Conservation (phyloP, 192 early-diverging fungal genomes). For the Kappamyces sp. region DNA sequence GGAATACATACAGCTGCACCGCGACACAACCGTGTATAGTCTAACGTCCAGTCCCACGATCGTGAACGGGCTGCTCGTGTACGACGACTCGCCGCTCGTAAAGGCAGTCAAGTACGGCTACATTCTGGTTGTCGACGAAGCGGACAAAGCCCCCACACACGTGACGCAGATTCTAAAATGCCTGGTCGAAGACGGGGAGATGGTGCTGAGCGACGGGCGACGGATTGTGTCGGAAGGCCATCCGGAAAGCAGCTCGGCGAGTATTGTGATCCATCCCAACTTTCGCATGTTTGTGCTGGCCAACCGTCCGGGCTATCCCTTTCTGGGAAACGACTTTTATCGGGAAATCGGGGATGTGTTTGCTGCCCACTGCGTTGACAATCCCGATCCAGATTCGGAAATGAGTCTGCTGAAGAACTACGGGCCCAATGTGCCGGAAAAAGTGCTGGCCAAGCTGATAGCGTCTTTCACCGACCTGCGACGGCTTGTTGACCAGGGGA, state of each 20-base stretch:
- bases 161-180: conserved; percentile 73
- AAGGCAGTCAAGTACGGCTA: conserved; percentile 53
- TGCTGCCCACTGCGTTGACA: conserved; percentile 63
- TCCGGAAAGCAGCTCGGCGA: conserved; percentile 7
- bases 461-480: conserved; percentile 66
- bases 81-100: conserved; percentile 68
- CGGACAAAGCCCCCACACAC: conserved; percentile 76
- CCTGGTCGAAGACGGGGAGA: conserved; percentile 71
- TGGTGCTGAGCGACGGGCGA: conserved; percentile 70
- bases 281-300: conserved; percentile 81
- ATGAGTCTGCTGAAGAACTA: conserved; percentile 65
- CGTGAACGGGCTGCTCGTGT: conserved; percentile 58
- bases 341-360: conserved; percentile 75
- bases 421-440: conserved; percentile 61
- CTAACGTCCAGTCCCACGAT: conserved; percentile 69
- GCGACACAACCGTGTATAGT: conserved; percentile 72
- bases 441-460: conserved; percentile 59
- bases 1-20: conserved; percentile 74
- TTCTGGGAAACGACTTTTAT: conserved; percentile 80
- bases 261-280: conserved; percentile 37
- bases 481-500: conserved; percentile 63
- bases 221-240: conserved; percentile 42
- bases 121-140: conserved; percentile 76
- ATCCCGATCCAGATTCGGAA: conserved; percentile 69
- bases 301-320: conserved; percentile 72